Percentiles rank a stretch among this genome's conserved stretches.
Conservation (phyloP, 2,329 filamentous ascomycete genomes). For the Ophiocordyceps camponoti-floridani region DNA sequence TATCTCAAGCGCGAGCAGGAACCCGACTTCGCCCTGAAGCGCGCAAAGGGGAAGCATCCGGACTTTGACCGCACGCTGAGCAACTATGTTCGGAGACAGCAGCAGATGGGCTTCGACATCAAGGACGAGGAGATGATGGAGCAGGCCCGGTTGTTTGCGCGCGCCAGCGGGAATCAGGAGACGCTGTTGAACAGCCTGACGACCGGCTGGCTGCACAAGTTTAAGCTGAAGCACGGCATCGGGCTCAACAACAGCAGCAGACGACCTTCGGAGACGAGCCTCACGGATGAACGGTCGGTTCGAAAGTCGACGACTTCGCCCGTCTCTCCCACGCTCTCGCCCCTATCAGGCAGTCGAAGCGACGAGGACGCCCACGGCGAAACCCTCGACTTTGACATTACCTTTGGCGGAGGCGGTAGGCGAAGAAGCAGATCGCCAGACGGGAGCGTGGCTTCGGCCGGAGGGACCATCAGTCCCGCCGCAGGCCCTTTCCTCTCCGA, state of each 20-base stretch:
- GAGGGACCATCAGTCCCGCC: slow-evolving; percentile 58
- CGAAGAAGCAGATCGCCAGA: slow-evolving; percentile 14
- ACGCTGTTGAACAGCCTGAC: slow-evolving; percentile 54
- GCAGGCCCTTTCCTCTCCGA: slow-evolving; percentile 68
- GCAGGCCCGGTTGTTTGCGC: slow-evolving; percentile 67
- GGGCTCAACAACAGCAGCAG: slow-evolving; percentile 30
- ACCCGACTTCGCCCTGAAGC: slow-evolving; percentile 47
- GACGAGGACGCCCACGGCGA: slow-evolving; percentile 46
- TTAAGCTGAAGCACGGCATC: slow-evolving; percentile 71
- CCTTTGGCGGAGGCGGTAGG: slow-evolving; percentile 17
- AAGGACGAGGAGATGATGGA: slow-evolving; percentile 71
- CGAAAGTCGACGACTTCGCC: slow-evolving; percentile 36
- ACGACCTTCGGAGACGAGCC: slow-evolving; percentile 49
- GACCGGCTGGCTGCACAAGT: slow-evolving; percentile 76
- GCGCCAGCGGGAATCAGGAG: slow-evolving; percentile 49
- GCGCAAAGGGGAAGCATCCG: slow-evolving; percentile 65
- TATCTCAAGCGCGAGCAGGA: slow-evolving; percentile 75
- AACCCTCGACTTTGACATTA: slow-evolving; percentile 14
- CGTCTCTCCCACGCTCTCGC: slow-evolving; percentile 53
- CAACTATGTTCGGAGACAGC: slow-evolving; percentile 72
- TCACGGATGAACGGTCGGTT: slow-evolving; percentile 41
- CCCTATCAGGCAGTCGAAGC: slow-evolving; percentile 50
- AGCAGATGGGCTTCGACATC: slow-evolving; percentile 55
- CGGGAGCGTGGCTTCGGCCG: slow-evolving; percentile 44
- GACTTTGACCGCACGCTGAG: slow-evolving; percentile 84